These are phyloP conservation scores for Trichomonas vaginalis DNA, from an alignment of 208 protist species.

Conservation along the genomic window DNA sequence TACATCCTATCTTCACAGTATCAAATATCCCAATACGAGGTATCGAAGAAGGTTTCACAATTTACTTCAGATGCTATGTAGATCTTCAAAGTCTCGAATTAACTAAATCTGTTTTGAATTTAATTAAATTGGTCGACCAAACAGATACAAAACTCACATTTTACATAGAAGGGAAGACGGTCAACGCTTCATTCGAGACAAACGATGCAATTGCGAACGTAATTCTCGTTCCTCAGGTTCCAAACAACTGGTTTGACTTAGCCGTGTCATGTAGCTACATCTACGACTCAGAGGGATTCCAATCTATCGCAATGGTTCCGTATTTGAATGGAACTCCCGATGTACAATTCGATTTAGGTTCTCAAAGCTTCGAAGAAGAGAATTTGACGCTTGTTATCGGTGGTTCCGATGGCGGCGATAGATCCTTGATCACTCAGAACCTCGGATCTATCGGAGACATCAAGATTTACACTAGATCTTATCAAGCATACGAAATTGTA, in stretches of 20 bases:
- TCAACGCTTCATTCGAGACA: background rate
- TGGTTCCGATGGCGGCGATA: background rate
- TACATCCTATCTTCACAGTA: background rate
- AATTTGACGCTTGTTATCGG: background rate
- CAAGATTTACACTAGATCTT: background rate
- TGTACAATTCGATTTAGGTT: background rate
- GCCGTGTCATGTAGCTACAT: background rate
- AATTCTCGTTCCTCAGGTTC: background rate
- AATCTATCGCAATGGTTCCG: background rate
- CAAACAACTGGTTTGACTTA: background rate
- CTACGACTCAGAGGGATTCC: background rate
- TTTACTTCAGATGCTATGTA: background rate
- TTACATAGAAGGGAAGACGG: background rate
- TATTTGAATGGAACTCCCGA: background rate
- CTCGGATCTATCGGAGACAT: background rate
- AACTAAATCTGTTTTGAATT: background rate
- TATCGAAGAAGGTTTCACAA: background rate
- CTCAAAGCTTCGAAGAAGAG: background rate
- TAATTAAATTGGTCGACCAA: background rate
- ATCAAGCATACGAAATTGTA: background rate
- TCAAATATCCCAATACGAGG: background rate
- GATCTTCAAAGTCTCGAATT: background rate
- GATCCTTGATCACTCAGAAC: background rate
- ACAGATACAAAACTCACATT: background rate
- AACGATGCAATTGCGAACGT: background rate